These are phyloP conservation scores for Phoenix dactylifera DNA, from an alignment of 176 grass and related monocot genomes.

Conservation along the genomic window DNA sequence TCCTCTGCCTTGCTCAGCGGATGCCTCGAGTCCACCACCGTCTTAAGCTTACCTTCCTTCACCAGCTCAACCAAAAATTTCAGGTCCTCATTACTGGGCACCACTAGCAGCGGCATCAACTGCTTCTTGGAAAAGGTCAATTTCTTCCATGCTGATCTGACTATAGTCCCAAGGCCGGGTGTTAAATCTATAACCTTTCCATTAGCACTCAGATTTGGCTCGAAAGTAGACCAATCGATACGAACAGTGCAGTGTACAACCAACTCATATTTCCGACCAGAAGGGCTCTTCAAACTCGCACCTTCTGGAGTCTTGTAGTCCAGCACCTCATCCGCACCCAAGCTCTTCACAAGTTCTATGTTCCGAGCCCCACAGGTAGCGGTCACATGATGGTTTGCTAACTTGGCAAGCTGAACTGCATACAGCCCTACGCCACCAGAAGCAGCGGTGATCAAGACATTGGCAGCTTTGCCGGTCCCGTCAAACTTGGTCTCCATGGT, in stretches of 20 bases:
- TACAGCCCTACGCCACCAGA: constrained; percentile 1
- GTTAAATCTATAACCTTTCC: constrained; percentile 4
- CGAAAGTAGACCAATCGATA: constrained; percentile 5
- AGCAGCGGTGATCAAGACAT: constrained; percentile 1
- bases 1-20: background rate
- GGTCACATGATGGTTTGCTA: constrained; percentile 4
- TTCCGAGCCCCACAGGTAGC: constrained; percentile 2
- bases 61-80: constrained; percentile 7
- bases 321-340: constrained; percentile 8
- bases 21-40: background rate
- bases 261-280: constrained; percentile 6
- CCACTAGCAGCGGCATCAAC: background rate
- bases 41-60: constrained; percentile 16
- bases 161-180: background rate
- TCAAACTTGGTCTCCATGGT: constrained; percentile 40
- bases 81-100: background rate
- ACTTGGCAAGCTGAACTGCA: constrained; percentile 4
- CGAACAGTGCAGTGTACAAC: constrained; percentile 1
- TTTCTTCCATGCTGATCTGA: background rate
- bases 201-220: constrained; percentile 1
- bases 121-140: constrained; percentile 11
- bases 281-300: constrained; percentile 4
- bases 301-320: constrained; percentile 3
- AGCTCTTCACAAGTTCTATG: constrained; percentile 3
- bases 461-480: constrained; percentile 25